These are phyloP conservation scores for Raffaelea arxii DNA, from an alignment of 2,329 filamentous ascomycete species.

Conservation along the genomic window DNA sequence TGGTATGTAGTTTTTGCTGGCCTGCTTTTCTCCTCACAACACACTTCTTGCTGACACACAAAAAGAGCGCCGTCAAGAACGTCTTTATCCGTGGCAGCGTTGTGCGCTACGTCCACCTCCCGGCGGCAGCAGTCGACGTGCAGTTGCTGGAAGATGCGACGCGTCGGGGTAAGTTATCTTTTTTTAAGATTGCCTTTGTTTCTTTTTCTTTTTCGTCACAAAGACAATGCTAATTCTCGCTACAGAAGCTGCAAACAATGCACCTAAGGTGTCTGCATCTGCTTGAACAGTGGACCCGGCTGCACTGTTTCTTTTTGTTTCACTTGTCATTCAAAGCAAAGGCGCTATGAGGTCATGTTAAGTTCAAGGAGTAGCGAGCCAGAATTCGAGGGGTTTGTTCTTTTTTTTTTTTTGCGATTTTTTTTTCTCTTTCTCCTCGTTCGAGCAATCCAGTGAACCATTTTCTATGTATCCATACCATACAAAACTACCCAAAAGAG, in stretches of 20 bases:
- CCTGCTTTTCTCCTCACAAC: not conserved
- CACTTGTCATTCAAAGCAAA: no score
- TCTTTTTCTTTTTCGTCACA: not conserved
- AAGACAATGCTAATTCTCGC: not conserved
- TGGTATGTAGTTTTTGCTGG: slow-evolving; percentile 42
- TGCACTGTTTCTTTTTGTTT: no score
- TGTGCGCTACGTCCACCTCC: slow-evolving; percentile 85
- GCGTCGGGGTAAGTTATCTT: slow-evolving; percentile 52
- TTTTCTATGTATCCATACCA: no score
- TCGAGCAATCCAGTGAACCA: not conserved
- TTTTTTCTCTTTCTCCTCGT: not conserved
- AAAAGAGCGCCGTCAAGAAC: slow-evolving; percentile 80
- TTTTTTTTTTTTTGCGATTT: not conserved
- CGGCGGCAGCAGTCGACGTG: slow-evolving; percentile 72
- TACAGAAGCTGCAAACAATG: slow-evolving; percentile 47
- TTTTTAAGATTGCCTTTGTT: not conserved
- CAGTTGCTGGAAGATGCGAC: slow-evolving; percentile 85
- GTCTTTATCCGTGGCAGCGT: slow-evolving; percentile 93
- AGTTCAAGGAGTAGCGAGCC: no score
- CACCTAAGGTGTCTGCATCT: slow-evolving; percentile 34
- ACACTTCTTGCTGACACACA: not conserved
- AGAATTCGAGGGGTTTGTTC: no score
- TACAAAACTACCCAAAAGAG: no score
- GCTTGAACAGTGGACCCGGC: no score
- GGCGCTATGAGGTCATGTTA: no score